Evolutionary conservation across 176 grass and related monocot species (phyloP), one percentile per base, ranked within the genome.

Genomic region (Oryza rufipogon): DNA sequence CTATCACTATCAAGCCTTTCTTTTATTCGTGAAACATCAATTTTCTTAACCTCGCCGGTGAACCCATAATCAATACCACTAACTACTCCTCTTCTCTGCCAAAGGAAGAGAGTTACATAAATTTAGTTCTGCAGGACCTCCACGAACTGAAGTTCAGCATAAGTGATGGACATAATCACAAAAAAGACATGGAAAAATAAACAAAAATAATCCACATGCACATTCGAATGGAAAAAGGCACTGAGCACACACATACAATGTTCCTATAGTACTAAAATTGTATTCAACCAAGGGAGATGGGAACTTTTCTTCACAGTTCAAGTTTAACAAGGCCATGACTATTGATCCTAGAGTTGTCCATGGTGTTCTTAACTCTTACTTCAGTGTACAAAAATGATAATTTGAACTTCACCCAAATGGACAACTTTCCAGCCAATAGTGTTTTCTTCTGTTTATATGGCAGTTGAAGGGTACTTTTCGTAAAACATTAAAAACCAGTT

Each of bases 21-120:
- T 92, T 84, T 94, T 94, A 97, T 94, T 20, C 87, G 87, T 72
- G 91, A 86, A 85, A 90, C 91, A 77, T 98, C 87, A 82, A 98
- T 90, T 83, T 91, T 93, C 81, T 98, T 98, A 71, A 98, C 96
- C 93, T 98, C 96, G 54, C 96, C 94, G 17, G 92, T 93, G 72
- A 85, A 88, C 68, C 92, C 92, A 84, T 88, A 93, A 71, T 93
- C 92, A 77, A 88, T 73, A n/a, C 86, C 88, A 80, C 61, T 71
- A 84, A 88, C 83, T 77, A 91, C 88, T 36, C 92, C 92, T 85
- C 92, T 78, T 67, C 88, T 90, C 88, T 93, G 88, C 14, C 73
- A 86, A 75, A 38, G 73, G 25, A 76, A 86, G 36, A 38, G 39
- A 83, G 63, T 10, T 76, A 80, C 70, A 81, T 81, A 16, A 87